These are phyloP conservation scores for Phytophthora multivora DNA, from an alignment of 352 stramenopile species.

Conservation along the genomic window DNA sequence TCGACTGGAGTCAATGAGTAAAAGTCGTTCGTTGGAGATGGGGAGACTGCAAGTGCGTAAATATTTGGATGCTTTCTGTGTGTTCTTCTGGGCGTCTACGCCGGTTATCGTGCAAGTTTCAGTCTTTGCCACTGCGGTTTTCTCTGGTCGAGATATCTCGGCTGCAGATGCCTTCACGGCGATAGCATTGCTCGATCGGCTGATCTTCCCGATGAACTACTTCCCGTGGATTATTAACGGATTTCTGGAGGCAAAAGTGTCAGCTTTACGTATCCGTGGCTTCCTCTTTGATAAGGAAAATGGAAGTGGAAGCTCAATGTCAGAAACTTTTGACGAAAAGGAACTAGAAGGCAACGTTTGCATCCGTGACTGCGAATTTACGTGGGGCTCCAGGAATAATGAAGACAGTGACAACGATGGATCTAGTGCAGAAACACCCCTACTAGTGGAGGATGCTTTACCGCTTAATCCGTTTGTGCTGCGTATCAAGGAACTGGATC, in stretches of 20 bases:
- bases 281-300: slow-evolving; percentile 64
- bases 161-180: slow-evolving; percentile 85
- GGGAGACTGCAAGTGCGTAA: slow-evolving; percentile 74
- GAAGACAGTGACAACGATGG: slow-evolving; percentile 2
- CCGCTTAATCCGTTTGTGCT: slow-evolving; percentile 41
- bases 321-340: no score
- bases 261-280: slow-evolving; percentile 68
- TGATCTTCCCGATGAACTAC: slow-evolving; percentile 93
- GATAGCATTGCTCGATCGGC: slow-evolving; percentile 84
- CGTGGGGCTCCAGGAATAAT: slow-evolving; percentile 4
- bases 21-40: slow-evolving; percentile 68
- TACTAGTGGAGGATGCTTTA: slow-evolving; percentile 15
- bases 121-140: slow-evolving; percentile 82
- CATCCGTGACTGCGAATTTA: slow-evolving; percentile 39
- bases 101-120: slow-evolving; percentile 87
- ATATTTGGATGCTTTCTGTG: slow-evolving; percentile 89
- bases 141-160: slow-evolving; percentile 69
- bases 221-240: slow-evolving; percentile 93
- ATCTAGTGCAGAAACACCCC: slow-evolving; percentile 19
- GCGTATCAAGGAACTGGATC: slow-evolving; percentile 45
- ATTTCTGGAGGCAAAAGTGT: slow-evolving; percentile 87
- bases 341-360: not conserved
- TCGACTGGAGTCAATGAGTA: slow-evolving; percentile 54
- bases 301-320: not conserved
- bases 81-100: slow-evolving; percentile 92